These are phyloP conservation scores for Pelagomonas calceolata DNA, from an alignment of 108 stramenopile genomes.

Conservation along the genomic window DNA sequence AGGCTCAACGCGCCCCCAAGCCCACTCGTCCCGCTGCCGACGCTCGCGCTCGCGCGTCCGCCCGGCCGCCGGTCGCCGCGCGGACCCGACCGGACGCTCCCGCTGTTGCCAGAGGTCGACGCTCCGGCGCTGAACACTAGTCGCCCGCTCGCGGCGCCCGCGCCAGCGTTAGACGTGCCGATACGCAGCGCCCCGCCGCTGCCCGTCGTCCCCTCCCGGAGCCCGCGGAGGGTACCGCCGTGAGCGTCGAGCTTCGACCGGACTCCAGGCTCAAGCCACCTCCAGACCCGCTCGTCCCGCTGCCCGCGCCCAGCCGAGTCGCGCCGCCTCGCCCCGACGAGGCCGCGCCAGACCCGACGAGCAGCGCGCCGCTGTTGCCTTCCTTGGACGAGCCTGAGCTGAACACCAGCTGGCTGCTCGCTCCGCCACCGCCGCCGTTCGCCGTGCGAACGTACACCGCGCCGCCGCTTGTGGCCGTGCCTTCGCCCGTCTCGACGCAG, in stretches of 20 bases:
- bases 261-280: background rate
- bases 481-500: background rate
- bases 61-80: background rate
- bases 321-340: background rate
- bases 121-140: too few species aligned
- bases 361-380: background rate
- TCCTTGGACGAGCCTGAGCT: background rate
- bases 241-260: too few species aligned
- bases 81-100: background rate
- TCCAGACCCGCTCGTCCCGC: background rate
- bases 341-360: background rate
- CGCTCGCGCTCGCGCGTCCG: background rate
- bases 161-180: too few species aligned
- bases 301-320: background rate
- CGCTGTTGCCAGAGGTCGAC: too few species aligned
- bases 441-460: background rate
- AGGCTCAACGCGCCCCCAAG: too few species aligned
- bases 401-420: background rate
- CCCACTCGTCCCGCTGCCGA: background rate
- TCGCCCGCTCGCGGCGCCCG: too few species aligned
- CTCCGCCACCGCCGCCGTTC: background rate
- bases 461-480: background rate
- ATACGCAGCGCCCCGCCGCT: too few species aligned
- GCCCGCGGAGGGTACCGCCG: too few species aligned
- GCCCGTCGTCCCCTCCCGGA: too few species aligned